Base-by-base conservation (phyloP, 2,329 filamentous ascomycete genomes). In the Lasiodiplodia sp. region DNA sequence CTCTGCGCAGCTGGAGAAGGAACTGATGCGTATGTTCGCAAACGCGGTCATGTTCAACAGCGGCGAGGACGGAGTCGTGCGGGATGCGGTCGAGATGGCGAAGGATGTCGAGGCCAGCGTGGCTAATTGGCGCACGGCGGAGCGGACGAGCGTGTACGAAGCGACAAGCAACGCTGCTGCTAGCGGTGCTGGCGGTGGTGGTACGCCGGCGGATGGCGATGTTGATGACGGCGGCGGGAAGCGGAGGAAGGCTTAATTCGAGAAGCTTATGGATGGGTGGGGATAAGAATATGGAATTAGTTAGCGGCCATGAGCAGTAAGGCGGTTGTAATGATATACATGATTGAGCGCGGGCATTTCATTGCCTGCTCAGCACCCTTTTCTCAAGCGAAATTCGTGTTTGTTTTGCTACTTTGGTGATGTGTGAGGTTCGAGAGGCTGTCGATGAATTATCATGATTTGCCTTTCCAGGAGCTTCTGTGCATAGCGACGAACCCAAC, bases 31-130 rank as follows among this genome's bases (percentile, higher is more conserved):
- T 74, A 97, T 98, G 92, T 97, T 98, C 78, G 93, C 94, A 72
- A 98, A 98, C 75, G 95, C 96, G 21, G 92, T 97, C 80, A 98
- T 99, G 96, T 99, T 97, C 84, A 98, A 98, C 74, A 90, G 92
- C 0, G 93, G 97, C 71, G 93, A 97, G 79, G 93, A 95, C 47
- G 93, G 92, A 3, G 90, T 97, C 37, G 94, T 97, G 38, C 91
- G 92, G 69, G 93, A 97, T 76, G 94, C 94, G 0, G 86, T 91
- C 68, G 91, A 93, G 78, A 97, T 97, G 94, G 96, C 93, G 74
- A 86, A 91, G 69, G 92, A 95, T 78, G 92, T 97, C 1, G 91
- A 97, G 81, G 89, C 91, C 77, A 87, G 91, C 23, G 86, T 97
- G 18, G 88, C 87, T 49, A 90, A 91, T 72, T 90, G 94, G 84